These are phyloP conservation scores for Rhizophagus prolifer DNA, from an alignment of 192 early-diverging fungal genomes.

Conservation along the genomic window DNA sequence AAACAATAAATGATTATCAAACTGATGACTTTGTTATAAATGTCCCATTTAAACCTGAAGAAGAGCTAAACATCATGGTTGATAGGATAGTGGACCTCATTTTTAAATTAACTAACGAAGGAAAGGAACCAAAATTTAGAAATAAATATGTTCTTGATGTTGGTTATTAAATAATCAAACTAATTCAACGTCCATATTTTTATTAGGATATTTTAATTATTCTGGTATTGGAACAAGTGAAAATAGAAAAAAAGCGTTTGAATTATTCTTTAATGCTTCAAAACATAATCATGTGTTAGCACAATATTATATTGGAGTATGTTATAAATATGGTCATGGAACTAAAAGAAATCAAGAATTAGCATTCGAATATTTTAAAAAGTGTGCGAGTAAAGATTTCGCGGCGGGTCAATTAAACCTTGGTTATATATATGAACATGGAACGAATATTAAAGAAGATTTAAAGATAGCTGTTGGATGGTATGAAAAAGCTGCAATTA, in stretches of 20 bases:
- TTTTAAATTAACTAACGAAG: not conserved
- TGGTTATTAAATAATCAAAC: not conserved
- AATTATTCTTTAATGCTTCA: not conserved
- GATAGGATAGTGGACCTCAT: not conserved
- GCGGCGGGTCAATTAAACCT: not conserved
- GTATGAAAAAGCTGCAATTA: slow-evolving; percentile 54
- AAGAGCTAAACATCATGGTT: not conserved
- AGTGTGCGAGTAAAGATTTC: not conserved
- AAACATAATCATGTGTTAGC: not conserved
- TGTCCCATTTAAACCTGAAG: not conserved
- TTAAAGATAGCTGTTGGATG: slow-evolving; percentile 62
- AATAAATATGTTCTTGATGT: not conserved
- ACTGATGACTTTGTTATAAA: not conserved
- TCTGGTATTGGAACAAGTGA: not conserved
- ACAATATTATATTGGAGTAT: not conserved
- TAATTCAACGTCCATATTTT: not conserved
- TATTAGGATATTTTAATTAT: not conserved
- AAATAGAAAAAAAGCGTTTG: not conserved
- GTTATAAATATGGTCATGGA: not conserved
- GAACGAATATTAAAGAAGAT: slow-evolving; percentile 58
- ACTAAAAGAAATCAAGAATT: not conserved
- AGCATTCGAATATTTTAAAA: not conserved
- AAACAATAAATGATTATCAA: not conserved
- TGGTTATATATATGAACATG: not conserved
- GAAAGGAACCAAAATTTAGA: not conserved